Conservation (phyloP, 768 basidiomycete genomes). For the Cystofilobasidium ferigula region DNA sequence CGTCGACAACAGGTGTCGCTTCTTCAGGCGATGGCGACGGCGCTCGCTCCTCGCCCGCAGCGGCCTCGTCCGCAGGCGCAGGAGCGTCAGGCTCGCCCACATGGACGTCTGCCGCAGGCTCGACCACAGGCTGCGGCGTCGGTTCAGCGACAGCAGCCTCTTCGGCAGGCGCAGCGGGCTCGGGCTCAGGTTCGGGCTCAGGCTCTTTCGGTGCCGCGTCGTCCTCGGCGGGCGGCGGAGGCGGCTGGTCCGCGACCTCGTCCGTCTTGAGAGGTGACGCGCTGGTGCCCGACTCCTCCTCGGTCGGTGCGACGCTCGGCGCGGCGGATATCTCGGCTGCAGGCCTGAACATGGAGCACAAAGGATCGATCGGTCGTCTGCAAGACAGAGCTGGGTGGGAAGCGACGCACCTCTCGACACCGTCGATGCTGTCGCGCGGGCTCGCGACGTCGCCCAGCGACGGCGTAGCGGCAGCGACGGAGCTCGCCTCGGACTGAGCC, state of each 20-base stretch:
- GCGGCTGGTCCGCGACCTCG: background rate
- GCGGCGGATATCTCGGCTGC: background rate
- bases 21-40: no score
- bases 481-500: background rate
- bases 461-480: constrained; percentile 2
- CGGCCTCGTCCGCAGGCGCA: background rate
- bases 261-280: background rate
- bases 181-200: background rate
- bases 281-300: background rate
- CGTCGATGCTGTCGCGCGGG: constrained; percentile 13
- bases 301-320: background rate
- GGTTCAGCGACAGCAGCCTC: background rate
- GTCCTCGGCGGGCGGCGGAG: no score
- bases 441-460: constrained; percentile 8
- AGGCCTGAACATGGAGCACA: background rate
- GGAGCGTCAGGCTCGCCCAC: no score
- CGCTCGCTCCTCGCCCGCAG: background rate
- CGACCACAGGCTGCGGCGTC: background rate
- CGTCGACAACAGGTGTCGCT: no score
- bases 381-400: background rate
- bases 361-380: background rate
- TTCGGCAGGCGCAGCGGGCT: background rate
- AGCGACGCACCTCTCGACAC: constrained; percentile 8
- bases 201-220: background rate
- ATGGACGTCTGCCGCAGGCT: background rate